phyloP scores from a whole-genome alignment of 495 filamentous ascomycete genomes.

The Neurospora sp. region DNA sequence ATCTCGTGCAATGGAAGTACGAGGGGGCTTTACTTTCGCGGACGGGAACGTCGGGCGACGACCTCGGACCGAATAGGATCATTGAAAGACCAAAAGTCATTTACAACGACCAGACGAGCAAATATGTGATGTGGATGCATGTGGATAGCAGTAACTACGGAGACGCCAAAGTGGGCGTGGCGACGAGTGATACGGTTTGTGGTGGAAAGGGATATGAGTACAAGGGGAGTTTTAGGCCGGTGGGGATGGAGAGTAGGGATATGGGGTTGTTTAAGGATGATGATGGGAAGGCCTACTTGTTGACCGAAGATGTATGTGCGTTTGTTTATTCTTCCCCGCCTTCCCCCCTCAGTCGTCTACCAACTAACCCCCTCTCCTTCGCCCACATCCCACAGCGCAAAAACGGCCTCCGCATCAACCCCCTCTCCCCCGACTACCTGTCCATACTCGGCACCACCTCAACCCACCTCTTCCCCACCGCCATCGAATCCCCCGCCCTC shows the following conservation, averaged over 20 bases:
- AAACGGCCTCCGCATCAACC: conserved; percentile 43
- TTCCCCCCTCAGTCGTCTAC: conserved; percentile 2
- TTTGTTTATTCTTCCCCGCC: conserved; percentile 4
- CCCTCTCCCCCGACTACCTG: conserved; percentile 39
- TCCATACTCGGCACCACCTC: conserved; percentile 36
- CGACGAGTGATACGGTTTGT: conserved; percentile 46
- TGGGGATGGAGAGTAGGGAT: conserved; percentile 48
- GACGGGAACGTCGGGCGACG: conserved; percentile 39
- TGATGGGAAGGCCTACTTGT: conserved; percentile 47
- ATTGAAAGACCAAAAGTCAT: conserved; percentile 59
- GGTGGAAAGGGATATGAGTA: conserved; percentile 37
- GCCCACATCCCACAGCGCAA: conserved; percentile 21
- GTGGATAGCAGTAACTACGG: conserved; percentile 53
- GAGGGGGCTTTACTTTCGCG: conserved; percentile 45
- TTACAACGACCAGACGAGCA: conserved; percentile 42
- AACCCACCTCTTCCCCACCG: conserved; percentile 21
- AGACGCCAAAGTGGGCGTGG: conserved; percentile 56
- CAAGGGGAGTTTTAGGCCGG: conserved; percentile 30
- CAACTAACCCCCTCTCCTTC: not conserved
- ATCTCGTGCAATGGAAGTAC: conserved; percentile 55
- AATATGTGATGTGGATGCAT: conserved; percentile 56
- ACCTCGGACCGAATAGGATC: conserved; percentile 51
- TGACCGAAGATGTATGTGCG: conserved; percentile 48
- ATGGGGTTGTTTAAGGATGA: conserved; percentile 52
- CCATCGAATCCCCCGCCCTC: conserved; percentile 34